Evolutionary conservation across 208 protist genomes (phyloP).

Genomic region (Tritrichomonas musculus): DNA sequence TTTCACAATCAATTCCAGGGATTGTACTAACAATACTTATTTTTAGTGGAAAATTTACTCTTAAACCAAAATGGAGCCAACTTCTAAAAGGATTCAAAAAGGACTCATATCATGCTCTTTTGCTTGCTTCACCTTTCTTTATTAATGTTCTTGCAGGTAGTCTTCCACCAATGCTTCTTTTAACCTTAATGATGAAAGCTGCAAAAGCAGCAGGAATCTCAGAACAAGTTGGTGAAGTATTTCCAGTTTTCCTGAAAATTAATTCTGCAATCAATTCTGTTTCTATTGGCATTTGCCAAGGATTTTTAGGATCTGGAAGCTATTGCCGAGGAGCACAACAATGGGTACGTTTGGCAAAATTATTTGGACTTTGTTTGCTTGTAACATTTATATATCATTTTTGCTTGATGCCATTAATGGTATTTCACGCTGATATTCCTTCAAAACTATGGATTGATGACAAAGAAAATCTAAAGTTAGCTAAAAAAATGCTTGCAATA

Average conservation of each 20-base stretch:
- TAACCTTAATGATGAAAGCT: not conserved
- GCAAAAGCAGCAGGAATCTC: not conserved
- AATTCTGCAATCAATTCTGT: not conserved
- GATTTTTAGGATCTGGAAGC: not conserved
- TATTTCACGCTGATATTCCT: not conserved
- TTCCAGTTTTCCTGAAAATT: not conserved
- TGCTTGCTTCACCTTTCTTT: not conserved
- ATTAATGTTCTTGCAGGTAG: not conserved
- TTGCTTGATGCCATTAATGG: not conserved
- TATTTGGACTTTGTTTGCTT: not conserved
- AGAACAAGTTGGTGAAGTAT: not conserved
- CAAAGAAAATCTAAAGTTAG: not conserved
- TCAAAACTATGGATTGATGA: not conserved
- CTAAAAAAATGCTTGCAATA: not conserved
- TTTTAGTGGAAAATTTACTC: not conserved
- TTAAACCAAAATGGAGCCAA: not conserved
- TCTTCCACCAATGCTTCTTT: not conserved
- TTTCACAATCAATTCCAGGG: not conserved
- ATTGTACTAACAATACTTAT: not conserved
- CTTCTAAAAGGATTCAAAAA: not conserved
- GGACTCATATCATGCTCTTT: not conserved
- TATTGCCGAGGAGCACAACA: not conserved
- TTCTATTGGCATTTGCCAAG: not conserved
- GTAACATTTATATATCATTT: not conserved
- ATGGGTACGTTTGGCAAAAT: not conserved